Percentiles rank a stretch among this genome's conserved stretches.
phyloP scores from a whole-genome alignment of 148 eudicot species.

The Arbutus unedo region DNA sequence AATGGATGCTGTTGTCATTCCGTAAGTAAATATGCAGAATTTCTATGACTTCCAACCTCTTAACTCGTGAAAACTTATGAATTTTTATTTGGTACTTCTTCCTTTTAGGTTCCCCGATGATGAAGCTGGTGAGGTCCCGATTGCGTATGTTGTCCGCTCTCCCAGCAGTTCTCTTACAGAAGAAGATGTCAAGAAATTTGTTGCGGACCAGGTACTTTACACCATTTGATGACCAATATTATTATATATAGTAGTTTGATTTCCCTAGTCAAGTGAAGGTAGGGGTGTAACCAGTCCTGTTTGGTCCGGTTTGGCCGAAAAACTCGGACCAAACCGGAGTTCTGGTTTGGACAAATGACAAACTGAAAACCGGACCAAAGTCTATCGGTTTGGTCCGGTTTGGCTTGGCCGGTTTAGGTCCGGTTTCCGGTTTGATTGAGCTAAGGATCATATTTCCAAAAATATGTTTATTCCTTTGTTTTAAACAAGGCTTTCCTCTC shows the following conservation, averaged over 20 bases:
- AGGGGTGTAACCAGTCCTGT: too few species aligned
- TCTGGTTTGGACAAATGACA: too few species aligned
- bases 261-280: background rate
- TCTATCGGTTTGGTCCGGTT: too few species aligned
- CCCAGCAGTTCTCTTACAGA: slow-evolving; percentile 56
- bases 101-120: slow-evolving; percentile 60
- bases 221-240: background rate
- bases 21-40: slow-evolving; percentile 45
- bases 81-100: background rate
- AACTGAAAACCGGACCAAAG: too few species aligned
- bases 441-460: too few species aligned
- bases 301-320: too few species aligned
- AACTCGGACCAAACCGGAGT: too few species aligned
- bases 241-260: background rate
- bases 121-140: slow-evolving; percentile 85
- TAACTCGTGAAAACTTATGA: background rate
- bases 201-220: slow-evolving; percentile 62
- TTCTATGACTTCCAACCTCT: background rate
- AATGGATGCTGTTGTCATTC: slow-evolving; percentile 72
- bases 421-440: too few species aligned
- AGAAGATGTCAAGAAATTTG: slow-evolving; percentile 51
- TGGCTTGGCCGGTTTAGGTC: too few species aligned
- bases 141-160: slow-evolving; percentile 70
- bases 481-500: too few species aligned
- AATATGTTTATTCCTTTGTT: too few species aligned